Conservation (phyloP, 371 early-diverging fungal species). For the Catenaria anguillulae region DNA sequence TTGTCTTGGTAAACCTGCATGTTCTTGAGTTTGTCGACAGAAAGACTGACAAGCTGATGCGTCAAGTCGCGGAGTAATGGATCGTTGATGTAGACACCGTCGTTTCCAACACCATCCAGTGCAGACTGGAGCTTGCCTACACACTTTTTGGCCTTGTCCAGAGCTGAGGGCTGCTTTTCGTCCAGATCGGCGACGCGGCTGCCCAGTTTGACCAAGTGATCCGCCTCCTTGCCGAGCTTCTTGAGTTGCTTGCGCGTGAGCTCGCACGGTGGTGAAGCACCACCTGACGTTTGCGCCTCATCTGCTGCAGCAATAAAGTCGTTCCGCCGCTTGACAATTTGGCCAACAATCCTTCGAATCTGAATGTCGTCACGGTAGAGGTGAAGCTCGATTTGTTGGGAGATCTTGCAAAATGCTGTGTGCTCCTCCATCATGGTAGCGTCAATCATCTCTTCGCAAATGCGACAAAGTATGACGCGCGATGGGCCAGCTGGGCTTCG, state of each 20-base stretch:
- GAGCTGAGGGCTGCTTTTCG: constrained; percentile 14
- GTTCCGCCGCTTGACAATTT: constrained; percentile 16
- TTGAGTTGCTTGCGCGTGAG: no score
- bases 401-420: constrained; percentile 39
- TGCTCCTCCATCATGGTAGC: constrained; percentile 36
- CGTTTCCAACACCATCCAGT: neutral
- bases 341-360: constrained; percentile 24
- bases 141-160: constrained; percentile 14
- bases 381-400: constrained; percentile 42
- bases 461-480: constrained; percentile 38
- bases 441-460: constrained; percentile 46
- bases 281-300: no score
- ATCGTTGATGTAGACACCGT: neutral
- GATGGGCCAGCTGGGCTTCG: no score
- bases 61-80: neutral
- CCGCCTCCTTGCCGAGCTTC: neutral
- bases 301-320: neutral
- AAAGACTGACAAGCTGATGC: neutral
- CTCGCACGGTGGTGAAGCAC: no score
- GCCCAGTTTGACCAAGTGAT: constrained; percentile 14
- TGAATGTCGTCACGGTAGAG: constrained; percentile 34
- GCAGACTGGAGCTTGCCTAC: neutral
- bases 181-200: constrained; percentile 15
- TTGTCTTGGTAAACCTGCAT: constrained; percentile 7
- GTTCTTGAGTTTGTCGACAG: constrained; percentile 4